A percentile compares a stretch with the other conserved stretches of the same genome.
Conservation (phyloP, 768 basidiomycete genomes). For the Agaricus blazei region DNA sequence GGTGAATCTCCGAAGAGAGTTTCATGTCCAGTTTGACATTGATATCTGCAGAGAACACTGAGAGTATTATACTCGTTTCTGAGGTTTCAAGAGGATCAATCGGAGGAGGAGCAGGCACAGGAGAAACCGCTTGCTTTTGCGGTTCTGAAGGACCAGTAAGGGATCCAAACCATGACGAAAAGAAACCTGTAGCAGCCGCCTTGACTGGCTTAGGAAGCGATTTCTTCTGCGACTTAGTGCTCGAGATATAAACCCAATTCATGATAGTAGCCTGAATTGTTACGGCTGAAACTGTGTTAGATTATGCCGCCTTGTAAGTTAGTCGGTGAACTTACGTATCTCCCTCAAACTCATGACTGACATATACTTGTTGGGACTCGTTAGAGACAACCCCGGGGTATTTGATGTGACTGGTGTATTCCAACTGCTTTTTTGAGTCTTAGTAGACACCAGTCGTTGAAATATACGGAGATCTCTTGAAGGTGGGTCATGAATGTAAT, state of each 20-base stretch:
- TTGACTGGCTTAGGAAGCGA: slow-evolving; percentile 25
- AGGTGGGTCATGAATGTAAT: slow-evolving; percentile 91
- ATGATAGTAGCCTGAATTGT: slow-evolving; percentile 81
- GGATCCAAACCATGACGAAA: slow-evolving; percentile 40
- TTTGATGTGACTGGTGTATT: slow-evolving; percentile 38
- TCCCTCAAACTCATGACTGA: slow-evolving; percentile 56
- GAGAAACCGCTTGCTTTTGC: slow-evolving; percentile 28
- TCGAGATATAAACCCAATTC: slow-evolving; percentile 67
- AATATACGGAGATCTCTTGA: slow-evolving; percentile 69
- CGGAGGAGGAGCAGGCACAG: slow-evolving; percentile 19
- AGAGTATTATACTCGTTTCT: slow-evolving; percentile 52
- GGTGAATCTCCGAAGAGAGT: slow-evolving; percentile 65
- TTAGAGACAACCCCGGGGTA: slow-evolving; percentile 52
- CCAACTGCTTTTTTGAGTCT: slow-evolving; percentile 61
- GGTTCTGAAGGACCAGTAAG: slow-evolving; percentile 31
- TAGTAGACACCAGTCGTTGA: slow-evolving; percentile 73
- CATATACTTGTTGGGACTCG: slow-evolving; percentile 63
- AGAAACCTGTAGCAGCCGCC: slow-evolving; percentile 36
- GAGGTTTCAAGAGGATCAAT: slow-evolving; percentile 34
- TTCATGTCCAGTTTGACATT: slow-evolving; percentile 62
- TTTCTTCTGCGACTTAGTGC: slow-evolving; percentile 49
- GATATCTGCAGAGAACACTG: slow-evolving; percentile 64
- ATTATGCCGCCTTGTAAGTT: neutral
- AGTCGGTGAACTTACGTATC: slow-evolving; percentile 41
- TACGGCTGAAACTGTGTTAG: slow-evolving; percentile 40